Conservation (phyloP, 2,329 filamentous ascomycete species). For the Fusarium camptoceras region DNA sequence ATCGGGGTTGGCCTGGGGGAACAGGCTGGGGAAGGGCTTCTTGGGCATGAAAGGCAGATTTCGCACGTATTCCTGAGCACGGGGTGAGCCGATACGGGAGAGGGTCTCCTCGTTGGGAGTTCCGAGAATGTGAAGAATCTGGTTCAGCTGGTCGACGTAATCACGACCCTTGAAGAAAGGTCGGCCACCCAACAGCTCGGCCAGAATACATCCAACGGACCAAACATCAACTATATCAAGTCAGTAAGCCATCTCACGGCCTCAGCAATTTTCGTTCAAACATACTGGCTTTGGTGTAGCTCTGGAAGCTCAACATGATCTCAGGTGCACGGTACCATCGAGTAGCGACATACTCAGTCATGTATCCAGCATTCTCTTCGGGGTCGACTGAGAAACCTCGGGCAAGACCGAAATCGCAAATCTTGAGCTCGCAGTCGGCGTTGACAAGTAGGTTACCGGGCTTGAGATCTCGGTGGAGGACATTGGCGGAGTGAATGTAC, state of each 20-base stretch:
- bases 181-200: slow-evolving; percentile 92
- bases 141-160: slow-evolving; percentile 99
- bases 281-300: slow-evolving; percentile 99
- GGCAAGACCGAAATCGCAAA: slow-evolving; percentile 96
- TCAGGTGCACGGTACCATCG: slow-evolving; percentile 95
- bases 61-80: slow-evolving; percentile 97
- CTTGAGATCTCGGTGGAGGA: slow-evolving; percentile 96
- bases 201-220: slow-evolving; percentile 98
- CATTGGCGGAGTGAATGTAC: slow-evolving; percentile 99
- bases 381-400: slow-evolving; percentile 97
- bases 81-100: slow-evolving; percentile 90
- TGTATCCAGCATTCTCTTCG: slow-evolving; percentile 98
- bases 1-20: slow-evolving; percentile 95
- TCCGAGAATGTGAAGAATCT: slow-evolving; percentile 97
- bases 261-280: slow-evolving; percentile 49
- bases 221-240: slow-evolving; percentile 89
- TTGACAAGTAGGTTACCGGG: slow-evolving; percentile 97
- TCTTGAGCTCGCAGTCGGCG: slow-evolving; percentile 99
- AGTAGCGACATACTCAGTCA: slow-evolving; percentile 99
- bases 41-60: slow-evolving; percentile 97
- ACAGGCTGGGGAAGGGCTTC: slow-evolving; percentile 87
- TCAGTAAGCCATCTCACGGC: slow-evolving; percentile 18
- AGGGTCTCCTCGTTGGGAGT: slow-evolving; percentile 97
- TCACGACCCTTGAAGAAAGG: slow-evolving; percentile 99
- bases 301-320: slow-evolving; percentile 99